Evolutionary conservation across 2,329 filamentous ascomycete species (phyloP), one percentile per base, ranked within the genome.

Genomic region (Neocucurbitaria cava): DNA sequence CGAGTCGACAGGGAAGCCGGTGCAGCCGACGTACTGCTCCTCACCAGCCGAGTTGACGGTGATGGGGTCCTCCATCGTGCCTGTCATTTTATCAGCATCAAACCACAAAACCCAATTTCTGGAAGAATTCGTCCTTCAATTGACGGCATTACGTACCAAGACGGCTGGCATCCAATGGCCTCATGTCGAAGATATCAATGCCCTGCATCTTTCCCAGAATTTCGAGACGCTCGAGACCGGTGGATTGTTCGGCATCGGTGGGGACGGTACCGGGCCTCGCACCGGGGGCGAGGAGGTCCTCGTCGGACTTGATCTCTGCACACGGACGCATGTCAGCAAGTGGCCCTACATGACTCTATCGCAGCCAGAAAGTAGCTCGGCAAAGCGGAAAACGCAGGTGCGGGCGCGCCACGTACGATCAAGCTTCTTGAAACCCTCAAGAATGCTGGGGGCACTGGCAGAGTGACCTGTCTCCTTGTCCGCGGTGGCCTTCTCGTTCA

Each of bases 191-290:
- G 77, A 98, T 84, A 77, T 99, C 95, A 72, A 97, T 83, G 66
- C 95, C 93, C 85, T 98, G 92, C 90, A 98, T 96, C 88, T 99
- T 99, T 81, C 95, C 95, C 77, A 99, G 85, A 74, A 99, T 95
- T 82, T 99, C 95, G 70, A 99, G 87, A 87, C 95, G 93, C 85
- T 99, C 95, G 57, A 98, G 85, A 90, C 95, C 95, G 70, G 95
- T 98, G 56, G 95, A 82, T 80, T 99, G 95, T 79, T 98, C 92
- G 76, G 96, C 80, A 80, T 99, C 95, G 81, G 91, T 96, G 66
- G 95, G 92, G 66, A 99, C 83, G 77, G 89, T 90, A 76, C 95
- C 94, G 63, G 87, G 81, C 70, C 85, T 79, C 70, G 90, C 92
- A 83, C 95, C 95, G 30, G 92, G 90, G 62, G 89, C 86, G 64